These are phyloP conservation scores for Austroboletus eburneus DNA, from an alignment of 768 basidiomycete genomes.

Conservation along the genomic window DNA sequence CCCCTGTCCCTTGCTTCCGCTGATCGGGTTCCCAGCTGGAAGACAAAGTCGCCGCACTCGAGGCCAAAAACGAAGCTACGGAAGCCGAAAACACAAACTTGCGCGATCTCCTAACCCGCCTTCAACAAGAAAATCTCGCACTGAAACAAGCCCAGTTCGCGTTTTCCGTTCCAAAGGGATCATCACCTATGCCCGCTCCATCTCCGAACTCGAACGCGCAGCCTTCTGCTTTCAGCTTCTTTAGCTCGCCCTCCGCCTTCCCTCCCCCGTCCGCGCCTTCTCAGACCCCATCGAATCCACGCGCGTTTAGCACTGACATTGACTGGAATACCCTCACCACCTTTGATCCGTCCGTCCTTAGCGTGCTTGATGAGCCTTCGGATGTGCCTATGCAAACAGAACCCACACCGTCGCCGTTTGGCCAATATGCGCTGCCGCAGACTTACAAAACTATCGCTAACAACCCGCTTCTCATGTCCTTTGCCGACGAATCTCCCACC, in stretches of 20 bases:
- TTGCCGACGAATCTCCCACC: conserved; percentile 50
- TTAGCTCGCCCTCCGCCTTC: conserved; percentile 20
- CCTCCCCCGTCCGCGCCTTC: conserved; percentile 27
- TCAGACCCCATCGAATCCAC: conserved; percentile 27
- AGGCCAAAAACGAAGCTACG: conserved; percentile 72
- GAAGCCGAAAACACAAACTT: conserved; percentile 84
- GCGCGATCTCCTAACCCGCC: conserved; percentile 74
- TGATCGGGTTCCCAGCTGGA: conserved; percentile 56
- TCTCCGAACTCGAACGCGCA: conserved; percentile 20
- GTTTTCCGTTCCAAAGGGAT: conserved; percentile 61
- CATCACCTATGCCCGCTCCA: conserved; percentile 22
- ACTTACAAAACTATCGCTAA: conserved; percentile 75
- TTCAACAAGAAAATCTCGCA: conserved; percentile 83
- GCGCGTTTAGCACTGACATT: conserved; percentile 25
- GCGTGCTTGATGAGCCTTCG: conserved; percentile 58
- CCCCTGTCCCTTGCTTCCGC: conserved; percentile 1
- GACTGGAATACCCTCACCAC: conserved; percentile 67
- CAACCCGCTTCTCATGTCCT: conserved; percentile 85
- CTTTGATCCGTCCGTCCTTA: conserved; percentile 68
- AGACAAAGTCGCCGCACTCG: conserved; percentile 83
- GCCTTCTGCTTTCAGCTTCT: conserved; percentile 24
- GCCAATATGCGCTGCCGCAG: conserved; percentile 42
- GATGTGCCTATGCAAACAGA: conserved; percentile 59
- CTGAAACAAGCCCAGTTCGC: conserved; percentile 84
- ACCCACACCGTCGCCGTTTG: conserved; percentile 44